phyloP scores from a whole-genome alignment of 176 grass and related monocot species.

The Aegilops umbellulata region DNA sequence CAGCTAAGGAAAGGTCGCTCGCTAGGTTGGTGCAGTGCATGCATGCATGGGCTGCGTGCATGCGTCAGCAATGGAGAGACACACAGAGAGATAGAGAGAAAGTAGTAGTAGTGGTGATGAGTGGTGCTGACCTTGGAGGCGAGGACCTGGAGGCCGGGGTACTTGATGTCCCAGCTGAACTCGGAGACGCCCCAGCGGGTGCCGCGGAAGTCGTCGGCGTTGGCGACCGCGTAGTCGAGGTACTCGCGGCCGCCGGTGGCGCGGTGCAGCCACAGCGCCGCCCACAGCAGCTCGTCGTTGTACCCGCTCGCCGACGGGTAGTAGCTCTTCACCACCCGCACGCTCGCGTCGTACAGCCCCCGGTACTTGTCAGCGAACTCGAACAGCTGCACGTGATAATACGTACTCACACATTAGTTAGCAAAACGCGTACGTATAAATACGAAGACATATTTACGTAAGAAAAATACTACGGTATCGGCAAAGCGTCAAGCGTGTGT shows the following conservation, averaged over 20 bases:
- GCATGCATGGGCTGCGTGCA: background rate
- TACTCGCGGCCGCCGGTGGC: conserved; percentile 53
- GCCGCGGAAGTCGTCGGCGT: conserved; percentile 69
- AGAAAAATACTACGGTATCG: no score
- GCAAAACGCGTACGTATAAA: no score
- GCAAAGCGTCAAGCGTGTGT: no score
- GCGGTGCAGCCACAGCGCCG: conserved; percentile 83
- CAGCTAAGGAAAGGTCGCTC: background rate
- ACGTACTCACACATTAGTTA: background rate
- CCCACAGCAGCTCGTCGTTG: conserved; percentile 91
- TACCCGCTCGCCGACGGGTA: conserved; percentile 86
- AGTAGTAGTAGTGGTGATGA: no score
- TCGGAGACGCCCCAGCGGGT: conserved; percentile 84
- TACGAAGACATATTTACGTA: no score
- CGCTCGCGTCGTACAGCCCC: conserved; percentile 57
- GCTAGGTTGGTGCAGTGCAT: conserved; percentile 9
- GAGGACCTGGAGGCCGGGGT: conserved; percentile 72
- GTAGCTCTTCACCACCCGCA: conserved; percentile 61
- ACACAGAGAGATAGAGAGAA: no score
- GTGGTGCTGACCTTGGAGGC: conserved; percentile 59
- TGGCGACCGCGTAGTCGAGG: conserved; percentile 54
- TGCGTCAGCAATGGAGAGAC: background rate
- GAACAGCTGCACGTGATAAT: conserved; percentile 47
- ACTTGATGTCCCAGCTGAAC: conserved; percentile 99
- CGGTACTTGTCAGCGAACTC: conserved; percentile 80